Base-by-base conservation (phyloP, 2,329 filamentous ascomycete genomes). In the Lachnellula occidentalis region DNA sequence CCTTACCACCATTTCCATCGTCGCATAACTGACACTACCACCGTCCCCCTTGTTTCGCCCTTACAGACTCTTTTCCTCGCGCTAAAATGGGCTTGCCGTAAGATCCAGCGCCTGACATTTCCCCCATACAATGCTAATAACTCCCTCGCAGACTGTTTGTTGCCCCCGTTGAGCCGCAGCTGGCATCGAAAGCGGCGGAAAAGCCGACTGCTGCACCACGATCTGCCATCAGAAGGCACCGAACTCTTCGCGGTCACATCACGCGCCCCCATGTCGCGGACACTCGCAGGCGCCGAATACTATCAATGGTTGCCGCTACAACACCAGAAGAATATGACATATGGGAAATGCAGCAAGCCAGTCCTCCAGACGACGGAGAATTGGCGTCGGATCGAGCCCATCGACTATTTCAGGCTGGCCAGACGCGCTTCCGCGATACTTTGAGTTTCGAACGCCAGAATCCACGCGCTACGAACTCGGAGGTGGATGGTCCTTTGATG, bases 81-180 rank as follows among this genome's bases (percentile, higher is more conserved):
- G 19, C 42, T 34, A 62, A 59, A 57, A 69, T 70, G 67, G 67
- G 67, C 49, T 55, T 69, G 24, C 67, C 65, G 67, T 70, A 61
- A 58, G 65, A 53, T 43, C 53, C 60, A 60, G 54, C 51, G 54
- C 59, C 56, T 17, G 51, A 42, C 54, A 53, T 43, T 51, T 49
- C 58, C 39, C 5, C 48, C 50, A 48, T 56, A 22, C 54, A 42
- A 54, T 53, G 58, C 60, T 66, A 59, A 68, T 66, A 59, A 68
- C 51, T 36, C 52, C 24, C 53, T 52, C 48, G 49, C 46, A 70
- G 67, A 58, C 60, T 69, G 43, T 69, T 67, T 39, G 60, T 66
- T 54, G 60, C 61, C 34, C 68, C 66, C 41, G 48, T 60, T 36
- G 63, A 64, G 57, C 64, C 66, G 54, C 62, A 66, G 49, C 48